phyloP scores from a whole-genome alignment of 805 yeast species.

The Cyberlindnera mrakii region DNA sequence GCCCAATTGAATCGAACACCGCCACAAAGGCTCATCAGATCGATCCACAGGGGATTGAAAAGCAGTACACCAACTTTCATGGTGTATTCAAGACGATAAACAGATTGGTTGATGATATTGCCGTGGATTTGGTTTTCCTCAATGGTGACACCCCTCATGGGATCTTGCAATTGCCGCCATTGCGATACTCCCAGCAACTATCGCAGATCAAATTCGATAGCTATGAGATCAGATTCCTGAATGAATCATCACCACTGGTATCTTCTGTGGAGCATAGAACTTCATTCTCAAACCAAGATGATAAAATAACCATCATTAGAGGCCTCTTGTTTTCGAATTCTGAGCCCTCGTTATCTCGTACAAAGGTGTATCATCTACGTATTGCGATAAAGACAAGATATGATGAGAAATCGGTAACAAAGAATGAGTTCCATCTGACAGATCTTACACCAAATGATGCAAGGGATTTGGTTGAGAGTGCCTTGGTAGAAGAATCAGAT shows the following conservation, averaged over 20 bases:
- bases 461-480: conserved; percentile 22
- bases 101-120: conserved; percentile 59
- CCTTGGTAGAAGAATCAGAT: conserved; percentile 14
- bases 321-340: conserved; percentile 24
- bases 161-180: conserved; percentile 24
- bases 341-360: conserved; percentile 19
- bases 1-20: neutral
- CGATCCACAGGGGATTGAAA: no score
- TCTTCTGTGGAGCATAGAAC: conserved; percentile 13
- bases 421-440: conserved; percentile 28
- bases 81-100: conserved; percentile 54
- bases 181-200: conserved; percentile 26
- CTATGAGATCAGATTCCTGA: conserved; percentile 21
- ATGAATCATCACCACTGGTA: conserved; percentile 23
- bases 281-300: conserved; percentile 12
- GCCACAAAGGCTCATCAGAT: neutral
- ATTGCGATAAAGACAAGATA: conserved; percentile 28
- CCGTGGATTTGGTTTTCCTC: conserved; percentile 35
- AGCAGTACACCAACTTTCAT: neutral
- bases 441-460: conserved; percentile 23
- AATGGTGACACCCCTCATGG: conserved; percentile 15
- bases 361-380: conserved; percentile 28
- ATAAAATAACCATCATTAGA: conserved; percentile 23
- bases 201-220: conserved; percentile 15
- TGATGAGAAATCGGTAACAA: conserved; percentile 14